These are phyloP conservation scores for Microbotryum violaceum DNA, from an alignment of 1,284 basidiomycete genomes.

Conservation along the genomic window DNA sequence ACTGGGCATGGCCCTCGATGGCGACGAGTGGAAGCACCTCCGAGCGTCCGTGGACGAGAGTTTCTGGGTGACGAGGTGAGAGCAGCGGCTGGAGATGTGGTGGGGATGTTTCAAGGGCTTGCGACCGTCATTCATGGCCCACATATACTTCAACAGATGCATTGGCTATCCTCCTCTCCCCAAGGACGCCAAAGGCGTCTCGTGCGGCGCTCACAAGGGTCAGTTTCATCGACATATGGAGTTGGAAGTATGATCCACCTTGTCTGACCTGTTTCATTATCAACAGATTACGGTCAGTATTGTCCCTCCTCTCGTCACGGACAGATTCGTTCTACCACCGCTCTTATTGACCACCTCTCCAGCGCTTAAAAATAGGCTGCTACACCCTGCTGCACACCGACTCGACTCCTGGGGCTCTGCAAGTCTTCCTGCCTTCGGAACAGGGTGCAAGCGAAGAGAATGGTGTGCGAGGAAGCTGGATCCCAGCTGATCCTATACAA, in stretches of 20 bases:
- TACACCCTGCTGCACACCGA: constrained; percentile 68
- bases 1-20: constrained; percentile 53
- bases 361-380: constrained; percentile 48
- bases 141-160: neutral
- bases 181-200: constrained; percentile 62
- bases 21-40: constrained; percentile 60
- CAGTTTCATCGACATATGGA: constrained; percentile 42
- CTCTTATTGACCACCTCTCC: no score
- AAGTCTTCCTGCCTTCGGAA: constrained; percentile 57
- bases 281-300: no score
- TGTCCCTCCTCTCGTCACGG: no score
- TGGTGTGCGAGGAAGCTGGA: constrained; percentile 55
- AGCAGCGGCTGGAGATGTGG: neutral
- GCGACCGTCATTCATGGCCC: no score
- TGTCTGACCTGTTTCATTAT: no score
- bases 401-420: constrained; percentile 63
- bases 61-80: constrained; percentile 73
- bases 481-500: constrained; percentile 65
- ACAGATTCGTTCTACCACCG: no score
- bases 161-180: constrained; percentile 76
- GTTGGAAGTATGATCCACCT: no score
- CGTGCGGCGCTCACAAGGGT: constrained; percentile 79
- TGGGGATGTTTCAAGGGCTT: no score
- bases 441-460: constrained; percentile 49
- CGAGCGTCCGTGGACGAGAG: constrained; percentile 61